Evolutionary conservation across 2,329 filamentous ascomycete genomes (phyloP).

Genomic region (Chalaropsis ovoidea): DNA sequence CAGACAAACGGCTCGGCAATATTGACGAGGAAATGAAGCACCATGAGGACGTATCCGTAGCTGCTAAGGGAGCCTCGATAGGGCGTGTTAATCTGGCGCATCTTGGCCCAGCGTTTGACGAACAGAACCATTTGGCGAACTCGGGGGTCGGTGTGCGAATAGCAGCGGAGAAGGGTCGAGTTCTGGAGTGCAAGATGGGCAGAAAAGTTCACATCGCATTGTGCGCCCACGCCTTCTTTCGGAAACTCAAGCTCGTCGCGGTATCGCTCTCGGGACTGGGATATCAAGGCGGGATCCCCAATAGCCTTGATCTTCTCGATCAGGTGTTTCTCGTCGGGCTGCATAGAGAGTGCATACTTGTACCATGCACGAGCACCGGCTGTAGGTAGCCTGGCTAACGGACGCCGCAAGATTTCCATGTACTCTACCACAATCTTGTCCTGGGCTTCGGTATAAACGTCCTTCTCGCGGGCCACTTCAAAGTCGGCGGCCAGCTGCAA

Average conservation of each 20-base stretch:
- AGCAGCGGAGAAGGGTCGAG: conserved; percentile 70
- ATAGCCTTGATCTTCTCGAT: conserved; percentile 39
- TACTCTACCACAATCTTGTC: conserved; percentile 16
- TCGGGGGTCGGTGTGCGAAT: conserved; percentile 66
- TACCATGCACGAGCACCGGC: conserved; percentile 23
- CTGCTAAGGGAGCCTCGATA: conserved; percentile 80
- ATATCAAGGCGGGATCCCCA: conserved; percentile 41
- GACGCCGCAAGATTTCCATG: conserved; percentile 21
- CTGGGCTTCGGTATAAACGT: conserved; percentile 34
- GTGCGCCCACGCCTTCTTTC: conserved; percentile 65
- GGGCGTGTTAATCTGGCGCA: conserved; percentile 72
- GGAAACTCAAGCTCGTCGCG: conserved; percentile 63
- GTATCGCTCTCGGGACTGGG: conserved; percentile 40
- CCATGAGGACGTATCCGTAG: conserved; percentile 88
- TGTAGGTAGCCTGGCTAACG: conserved; percentile 18
- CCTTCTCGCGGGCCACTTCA: conserved; percentile 42
- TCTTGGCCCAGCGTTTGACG: conserved; percentile 83
- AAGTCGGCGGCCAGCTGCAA: conserved; percentile 49
- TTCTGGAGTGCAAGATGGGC: conserved; percentile 77
- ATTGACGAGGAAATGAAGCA: conserved; percentile 82
- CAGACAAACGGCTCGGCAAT: conserved; percentile 69
- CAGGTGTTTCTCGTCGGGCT: conserved; percentile 31
- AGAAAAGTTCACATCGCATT: conserved; percentile 87
- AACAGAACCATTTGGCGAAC: conserved; percentile 73
- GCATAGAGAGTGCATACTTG: conserved; percentile 34